A percentile compares a stretch with the other conserved stretches of the same genome.
These are phyloP conservation scores for Ogataea minuta DNA, from an alignment of 805 yeast species.

Conservation along the genomic window DNA sequence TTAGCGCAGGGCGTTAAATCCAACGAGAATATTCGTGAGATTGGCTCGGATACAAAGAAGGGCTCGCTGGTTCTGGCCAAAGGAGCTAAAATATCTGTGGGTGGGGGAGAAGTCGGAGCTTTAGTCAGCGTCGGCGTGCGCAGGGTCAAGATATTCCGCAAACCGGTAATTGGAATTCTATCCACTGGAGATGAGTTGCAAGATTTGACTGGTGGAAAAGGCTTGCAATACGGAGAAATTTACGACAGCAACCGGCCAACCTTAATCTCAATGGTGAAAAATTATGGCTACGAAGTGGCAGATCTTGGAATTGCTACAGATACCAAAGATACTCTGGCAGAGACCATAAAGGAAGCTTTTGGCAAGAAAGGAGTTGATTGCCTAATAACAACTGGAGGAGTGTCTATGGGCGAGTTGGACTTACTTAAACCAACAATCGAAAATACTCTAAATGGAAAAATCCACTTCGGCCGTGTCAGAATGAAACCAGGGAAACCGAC, in stretches of 20 bases:
- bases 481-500: conserved; percentile 63
- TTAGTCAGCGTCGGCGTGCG: conserved; percentile 46
- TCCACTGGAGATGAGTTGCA: conserved; percentile 54
- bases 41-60: conserved; percentile 46
- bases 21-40: conserved; percentile 46
- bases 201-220: conserved; percentile 30
- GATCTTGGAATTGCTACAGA: conserved; percentile 55
- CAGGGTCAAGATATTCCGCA: conserved; percentile 37
- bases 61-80: conserved; percentile 38
- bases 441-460: conserved; percentile 38
- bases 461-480: conserved; percentile 54
- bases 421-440: conserved; percentile 49
- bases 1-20: conserved; percentile 38
- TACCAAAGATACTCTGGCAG: conserved; percentile 29
- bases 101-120: conserved; percentile 51
- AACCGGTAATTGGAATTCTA: conserved; percentile 46
- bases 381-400: conserved; percentile 54
- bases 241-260: conserved; percentile 52
- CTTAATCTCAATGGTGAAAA: conserved; percentile 35
- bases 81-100: conserved; percentile 37
- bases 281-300: conserved; percentile 37
- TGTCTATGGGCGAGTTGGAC: conserved; percentile 58
- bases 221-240: conserved; percentile 41
- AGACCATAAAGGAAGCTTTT: conserved; percentile 29
- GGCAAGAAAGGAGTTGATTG: conserved; percentile 35